Percentiles rank a stretch among this genome's conserved stretches.
These are phyloP conservation scores for Solanum chiquidenum DNA, from an alignment of 257 asterid species.

Conservation along the genomic window DNA sequence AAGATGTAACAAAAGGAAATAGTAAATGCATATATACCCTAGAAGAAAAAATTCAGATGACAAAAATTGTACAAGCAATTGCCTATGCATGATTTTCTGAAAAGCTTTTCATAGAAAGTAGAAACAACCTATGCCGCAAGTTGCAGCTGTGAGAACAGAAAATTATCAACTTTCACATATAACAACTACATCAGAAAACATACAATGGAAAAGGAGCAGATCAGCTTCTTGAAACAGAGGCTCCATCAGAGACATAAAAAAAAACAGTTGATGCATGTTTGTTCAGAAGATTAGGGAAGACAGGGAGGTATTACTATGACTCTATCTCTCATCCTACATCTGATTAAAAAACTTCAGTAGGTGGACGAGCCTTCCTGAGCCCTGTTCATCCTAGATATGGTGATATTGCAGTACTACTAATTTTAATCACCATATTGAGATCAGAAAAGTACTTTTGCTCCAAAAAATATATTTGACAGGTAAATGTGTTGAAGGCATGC, in stretches of 20 bases:
- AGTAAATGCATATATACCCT: not conserved
- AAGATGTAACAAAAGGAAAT: constrained; percentile 1
- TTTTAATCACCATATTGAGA: not conserved
- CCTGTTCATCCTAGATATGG: not conserved
- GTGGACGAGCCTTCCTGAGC: not conserved
- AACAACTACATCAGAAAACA: not conserved
- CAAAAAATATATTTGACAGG: not conserved
- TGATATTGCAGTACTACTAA: not conserved
- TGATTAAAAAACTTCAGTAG: not conserved
- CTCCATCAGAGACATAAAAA: not conserved
- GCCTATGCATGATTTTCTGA: not conserved
- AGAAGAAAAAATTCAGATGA: not conserved
- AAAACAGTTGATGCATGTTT: not conserved
- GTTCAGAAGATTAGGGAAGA: not conserved
- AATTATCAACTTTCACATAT: not conserved
- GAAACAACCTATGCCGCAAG: not conserved
- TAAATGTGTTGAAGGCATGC: not conserved
- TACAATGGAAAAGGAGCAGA: not conserved
- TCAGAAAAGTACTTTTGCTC: not conserved
- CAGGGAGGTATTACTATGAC: not conserved
- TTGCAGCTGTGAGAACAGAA: not conserved
- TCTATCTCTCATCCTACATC: not conserved
- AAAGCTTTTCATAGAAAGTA: not conserved
- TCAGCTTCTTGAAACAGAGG: not conserved
- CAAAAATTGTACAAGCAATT: not conserved